Evolutionary conservation across 805 yeast genomes (phyloP), one percentile per base, ranked within the genome.

Genomic region (Schwanniomyces occidentalis): DNA sequence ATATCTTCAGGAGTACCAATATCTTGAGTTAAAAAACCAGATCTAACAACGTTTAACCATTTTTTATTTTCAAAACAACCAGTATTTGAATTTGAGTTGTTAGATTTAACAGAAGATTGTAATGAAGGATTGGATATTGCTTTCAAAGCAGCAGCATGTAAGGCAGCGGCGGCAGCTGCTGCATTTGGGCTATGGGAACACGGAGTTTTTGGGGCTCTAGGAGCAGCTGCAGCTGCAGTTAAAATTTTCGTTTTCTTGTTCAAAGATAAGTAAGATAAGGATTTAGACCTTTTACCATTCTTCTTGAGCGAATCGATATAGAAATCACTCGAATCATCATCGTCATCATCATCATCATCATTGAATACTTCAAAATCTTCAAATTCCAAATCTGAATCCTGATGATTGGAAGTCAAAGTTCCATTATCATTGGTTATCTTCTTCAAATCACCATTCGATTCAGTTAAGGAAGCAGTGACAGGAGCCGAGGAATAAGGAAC

Each of bases 171-270:
- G 2, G 85, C 84, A 9, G 85, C 85, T 7, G 84, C 85, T 5
- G 85, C 82, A 38, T 71, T 71, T 8, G 84, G 80, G 24, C 78
- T 66, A 41, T 74, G 78, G 5, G 78, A 68, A 34, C 75, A 61
- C 4, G 80, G 73, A 21, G 75, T 67, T 44, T 78, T 76, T n/a
- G 88, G 82, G 8, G 83, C 75, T 50, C 91, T 69, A 38, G 93
- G 93, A 21, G 91, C 86, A 16, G 87, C 88, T 8, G 89, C 89
- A 15, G 91, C 91, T 13, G 87, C 87, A 9, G 91, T 83, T 28
- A 82, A 54, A 38, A 58, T 51, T 47, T 68, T 68, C 29, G 71
- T 61, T 54, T 73, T 75, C 55, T 80, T 79, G 41, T 67, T 61
- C 23, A 46, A 30, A 30, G 73, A 66, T 36, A 79, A 58, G 47